These are phyloP conservation scores for Cercophora scortea DNA, from an alignment of 495 filamentous ascomycete species.

Conservation along the genomic window DNA sequence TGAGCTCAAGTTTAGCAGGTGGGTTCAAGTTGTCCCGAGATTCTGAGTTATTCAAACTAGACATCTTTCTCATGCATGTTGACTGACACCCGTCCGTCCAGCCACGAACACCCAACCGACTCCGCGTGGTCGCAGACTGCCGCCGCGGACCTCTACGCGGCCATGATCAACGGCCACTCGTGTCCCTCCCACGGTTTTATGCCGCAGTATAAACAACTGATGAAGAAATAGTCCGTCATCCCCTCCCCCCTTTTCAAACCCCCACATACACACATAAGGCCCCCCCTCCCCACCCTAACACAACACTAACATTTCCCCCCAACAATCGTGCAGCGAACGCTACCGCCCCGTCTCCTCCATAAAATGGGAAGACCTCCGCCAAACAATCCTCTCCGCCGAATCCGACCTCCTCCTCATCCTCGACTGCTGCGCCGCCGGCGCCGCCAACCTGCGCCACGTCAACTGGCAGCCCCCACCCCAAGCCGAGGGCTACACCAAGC, in stretches of 20 bases:
- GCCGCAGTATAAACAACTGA: slow-evolving; percentile 9
- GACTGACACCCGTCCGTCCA: background rate
- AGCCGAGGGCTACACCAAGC: slow-evolving; percentile 22
- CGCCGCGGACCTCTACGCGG: slow-evolving; percentile 25
- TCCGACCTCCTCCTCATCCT: slow-evolving; percentile 25
- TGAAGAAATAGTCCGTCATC: slow-evolving; percentile 25
- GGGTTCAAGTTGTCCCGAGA: background rate
- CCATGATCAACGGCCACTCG: slow-evolving; percentile 11
- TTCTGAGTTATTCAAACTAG: background rate
- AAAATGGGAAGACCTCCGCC: slow-evolving; percentile 20
- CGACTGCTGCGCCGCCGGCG: slow-evolving; percentile 30
- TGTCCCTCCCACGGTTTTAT: slow-evolving; percentile 7
- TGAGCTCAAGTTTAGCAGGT: slow-evolving; percentile 28
- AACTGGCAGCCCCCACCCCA: slow-evolving; percentile 14
- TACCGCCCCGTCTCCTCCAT: slow-evolving; percentile 22
- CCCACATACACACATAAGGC: background rate
- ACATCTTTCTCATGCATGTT: too few species aligned
- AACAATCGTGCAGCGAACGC: slow-evolving; percentile 16
- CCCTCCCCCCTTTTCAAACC: background rate
- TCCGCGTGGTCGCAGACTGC: slow-evolving; percentile 20
- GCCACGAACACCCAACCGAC: slow-evolving; percentile 25
- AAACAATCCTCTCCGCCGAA: slow-evolving; percentile 15
- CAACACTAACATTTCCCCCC: background rate
- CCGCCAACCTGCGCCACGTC: slow-evolving; percentile 16
- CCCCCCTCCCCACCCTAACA: background rate